A percentile compares a stretch with the other conserved stretches of the same genome.
Evolutionary conservation across 148 eudicot genomes (phyloP).

Genomic region (Nepenthes gracilis): DNA sequence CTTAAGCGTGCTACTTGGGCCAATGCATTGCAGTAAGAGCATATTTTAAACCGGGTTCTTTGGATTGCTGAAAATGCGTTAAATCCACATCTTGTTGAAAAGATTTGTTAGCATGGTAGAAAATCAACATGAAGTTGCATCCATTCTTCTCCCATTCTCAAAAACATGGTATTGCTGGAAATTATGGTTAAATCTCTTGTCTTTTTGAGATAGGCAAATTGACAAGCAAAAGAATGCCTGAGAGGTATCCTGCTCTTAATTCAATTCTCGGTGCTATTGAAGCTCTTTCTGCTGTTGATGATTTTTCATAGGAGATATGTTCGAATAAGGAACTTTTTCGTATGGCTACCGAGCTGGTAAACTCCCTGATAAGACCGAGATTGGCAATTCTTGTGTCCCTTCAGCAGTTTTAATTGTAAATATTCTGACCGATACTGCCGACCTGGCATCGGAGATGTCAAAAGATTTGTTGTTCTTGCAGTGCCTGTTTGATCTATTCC

Average conservation of each 20-base stretch:
- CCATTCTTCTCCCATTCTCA: too few relatives aligned
- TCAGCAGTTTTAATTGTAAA: constrained; percentile 80
- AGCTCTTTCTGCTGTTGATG: constrained; percentile 65
- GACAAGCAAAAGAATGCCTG: too few relatives aligned
- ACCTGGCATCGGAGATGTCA: constrained; percentile 45
- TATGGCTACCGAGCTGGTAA: constrained; percentile 61
- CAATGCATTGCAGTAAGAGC: too few relatives aligned
- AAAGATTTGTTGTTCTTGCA: constrained; percentile 54
- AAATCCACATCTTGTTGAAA: too few relatives aligned
- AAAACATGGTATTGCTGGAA: too few relatives aligned
- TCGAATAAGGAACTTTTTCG: constrained; percentile 48
- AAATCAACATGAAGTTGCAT: too few relatives aligned
- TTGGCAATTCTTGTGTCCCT: constrained; percentile 76
- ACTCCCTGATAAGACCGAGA: constrained; percentile 77
- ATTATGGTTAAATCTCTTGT: too few relatives aligned
- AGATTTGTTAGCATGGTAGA: too few relatives aligned
- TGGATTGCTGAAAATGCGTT: too few relatives aligned
- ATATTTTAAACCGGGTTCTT: too few relatives aligned
- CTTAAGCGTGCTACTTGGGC: too few relatives aligned
- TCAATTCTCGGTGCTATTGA: constrained; percentile 71
- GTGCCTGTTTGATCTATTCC: constrained; percentile 64
- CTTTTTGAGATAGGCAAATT: too few relatives aligned
- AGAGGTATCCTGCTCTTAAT: constrained; percentile 69
- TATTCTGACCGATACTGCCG: constrained; percentile 59
- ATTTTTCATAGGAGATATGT: constrained; percentile 57